Evolutionary conservation across 805 yeast genomes (phyloP).

Genomic region (Dipodascopsis uninucleata): DNA sequence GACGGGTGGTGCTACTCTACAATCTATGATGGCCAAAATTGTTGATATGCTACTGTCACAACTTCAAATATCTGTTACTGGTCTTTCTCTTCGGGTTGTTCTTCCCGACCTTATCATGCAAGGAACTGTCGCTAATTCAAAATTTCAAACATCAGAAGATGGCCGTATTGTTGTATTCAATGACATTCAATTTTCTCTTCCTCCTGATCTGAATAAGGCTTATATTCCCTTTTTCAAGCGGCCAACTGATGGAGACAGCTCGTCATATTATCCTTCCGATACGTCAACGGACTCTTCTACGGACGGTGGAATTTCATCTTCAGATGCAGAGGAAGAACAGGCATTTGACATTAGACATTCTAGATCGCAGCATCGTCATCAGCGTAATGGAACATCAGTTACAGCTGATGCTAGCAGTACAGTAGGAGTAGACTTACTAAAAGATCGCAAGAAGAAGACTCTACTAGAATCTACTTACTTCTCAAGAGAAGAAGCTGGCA

Average conservation of each 20-base stretch:
- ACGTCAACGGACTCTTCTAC: slow-evolving; percentile 22
- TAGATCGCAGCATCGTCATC: not conserved
- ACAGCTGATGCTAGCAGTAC: not conserved
- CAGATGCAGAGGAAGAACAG: slow-evolving; percentile 33
- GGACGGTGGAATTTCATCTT: slow-evolving; percentile 33
- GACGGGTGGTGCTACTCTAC: slow-evolving; percentile 32
- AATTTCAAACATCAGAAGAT: slow-evolving; percentile 2
- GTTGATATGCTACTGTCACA: slow-evolving; percentile 41
- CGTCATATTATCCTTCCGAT: slow-evolving; percentile 10
- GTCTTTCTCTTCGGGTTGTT: slow-evolving; percentile 15
- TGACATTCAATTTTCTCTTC: slow-evolving; percentile 15
- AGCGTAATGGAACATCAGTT: not conserved
- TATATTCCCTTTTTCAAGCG: slow-evolving; percentile 6
- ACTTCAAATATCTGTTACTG: slow-evolving; percentile 28
- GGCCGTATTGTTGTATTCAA: slow-evolving; percentile 27
- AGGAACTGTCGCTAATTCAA: slow-evolving; percentile 11
- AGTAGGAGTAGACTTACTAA: slow-evolving; percentile 6
- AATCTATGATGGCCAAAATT: slow-evolving; percentile 33
- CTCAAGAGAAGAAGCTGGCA: slow-evolving; percentile 64
- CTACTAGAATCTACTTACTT: slow-evolving; percentile 51
- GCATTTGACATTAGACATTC: slow-evolving; percentile 11
- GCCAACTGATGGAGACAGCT: slow-evolving; percentile 1
- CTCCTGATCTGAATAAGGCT: slow-evolving; percentile 7
- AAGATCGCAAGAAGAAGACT: slow-evolving; percentile 24
- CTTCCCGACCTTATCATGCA: slow-evolving; percentile 12